Conservation (phyloP, 768 basidiomycete species). For the Psilocybe cyanescens region DNA sequence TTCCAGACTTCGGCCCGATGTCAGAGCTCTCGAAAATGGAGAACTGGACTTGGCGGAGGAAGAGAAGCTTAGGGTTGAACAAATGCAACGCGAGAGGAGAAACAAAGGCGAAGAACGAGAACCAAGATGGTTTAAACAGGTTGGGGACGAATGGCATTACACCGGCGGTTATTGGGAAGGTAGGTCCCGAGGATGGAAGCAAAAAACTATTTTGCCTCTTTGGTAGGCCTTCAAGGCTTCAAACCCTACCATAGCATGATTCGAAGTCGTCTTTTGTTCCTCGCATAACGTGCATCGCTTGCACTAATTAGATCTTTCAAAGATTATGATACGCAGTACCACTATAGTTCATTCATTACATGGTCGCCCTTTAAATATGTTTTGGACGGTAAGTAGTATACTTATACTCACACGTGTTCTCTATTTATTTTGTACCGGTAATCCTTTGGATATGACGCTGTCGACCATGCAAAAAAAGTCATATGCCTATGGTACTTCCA, state of each 20-base stretch:
- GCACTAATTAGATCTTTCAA: no score
- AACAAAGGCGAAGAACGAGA: constrained; percentile 56
- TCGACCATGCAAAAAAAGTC: no score
- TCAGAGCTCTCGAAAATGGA: constrained; percentile 82
- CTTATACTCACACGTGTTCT: no score
- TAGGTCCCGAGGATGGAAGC: constrained; percentile 66
- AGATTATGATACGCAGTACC: no score
- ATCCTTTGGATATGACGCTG: no score
- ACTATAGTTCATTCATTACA: no score
- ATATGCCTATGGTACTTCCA: no score
- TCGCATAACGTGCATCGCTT: no score
- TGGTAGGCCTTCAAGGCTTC: constrained; percentile 48
- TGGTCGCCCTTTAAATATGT: no score
- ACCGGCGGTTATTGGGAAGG: constrained; percentile 85
- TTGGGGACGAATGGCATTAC: constrained; percentile 76
- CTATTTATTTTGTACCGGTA: no score
- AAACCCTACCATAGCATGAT: not conserved
- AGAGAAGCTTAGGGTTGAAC: constrained; percentile 76
- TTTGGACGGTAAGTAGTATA: no score
- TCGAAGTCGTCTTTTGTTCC: not conserved
- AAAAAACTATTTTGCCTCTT: constrained; percentile 47
- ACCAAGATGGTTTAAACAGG: constrained; percentile 79
- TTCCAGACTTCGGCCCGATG: constrained; percentile 81
- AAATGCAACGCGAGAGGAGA: constrained; percentile 75
- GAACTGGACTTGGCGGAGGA: constrained; percentile 70